phyloP scores from a whole-genome alignment of 345 rosid species.

The Camelina laxa region DNA sequence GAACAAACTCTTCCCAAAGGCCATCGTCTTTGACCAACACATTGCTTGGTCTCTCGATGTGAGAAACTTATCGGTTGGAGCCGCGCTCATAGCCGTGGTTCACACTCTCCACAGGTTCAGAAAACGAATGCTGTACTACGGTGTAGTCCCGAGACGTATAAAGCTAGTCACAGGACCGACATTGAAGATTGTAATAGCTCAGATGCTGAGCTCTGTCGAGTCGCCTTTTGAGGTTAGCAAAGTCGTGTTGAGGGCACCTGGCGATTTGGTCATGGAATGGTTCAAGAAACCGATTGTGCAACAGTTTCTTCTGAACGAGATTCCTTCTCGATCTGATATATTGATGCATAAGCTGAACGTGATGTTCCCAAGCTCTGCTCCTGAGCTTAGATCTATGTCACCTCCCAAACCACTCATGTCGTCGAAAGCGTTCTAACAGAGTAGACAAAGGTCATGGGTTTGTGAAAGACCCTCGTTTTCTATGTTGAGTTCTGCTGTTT shows the following conservation, averaged over 20 bases:
- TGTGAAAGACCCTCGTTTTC: conserved; percentile 15
- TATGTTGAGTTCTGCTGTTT: conserved; percentile 10
- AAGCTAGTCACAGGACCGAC: conserved; percentile 97
- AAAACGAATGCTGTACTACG: conserved; percentile 92
- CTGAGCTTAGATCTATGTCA: conserved; percentile 81
- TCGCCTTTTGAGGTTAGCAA: conserved; percentile 96
- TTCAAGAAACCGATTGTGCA: conserved; percentile 96
- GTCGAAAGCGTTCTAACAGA: conserved; percentile 30
- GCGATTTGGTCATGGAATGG: conserved; percentile 95
- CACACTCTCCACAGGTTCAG: conserved; percentile 97
- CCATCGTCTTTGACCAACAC: conserved; percentile 95
- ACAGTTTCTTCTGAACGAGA: conserved; percentile 91
- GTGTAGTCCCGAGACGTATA: conserved; percentile 90
- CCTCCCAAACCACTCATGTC: conserved; percentile 75
- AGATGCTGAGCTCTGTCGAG: conserved; percentile 91
- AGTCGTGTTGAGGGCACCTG: conserved; percentile 91
- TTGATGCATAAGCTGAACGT: conserved; percentile 93
- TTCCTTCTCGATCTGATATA: conserved; percentile 85
- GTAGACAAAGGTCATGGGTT: conserved; percentile 19
- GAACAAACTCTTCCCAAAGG: conserved; percentile 96
- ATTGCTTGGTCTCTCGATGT: conserved; percentile 99
- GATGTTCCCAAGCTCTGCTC: conserved; percentile 90
- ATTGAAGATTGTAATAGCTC: conserved; percentile 86
- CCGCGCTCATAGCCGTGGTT: conserved; percentile 92
- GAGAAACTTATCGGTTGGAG: conserved; percentile 93